Conservation (phyloP, 768 basidiomycete genomes). For the Serendipita sp. region DNA sequence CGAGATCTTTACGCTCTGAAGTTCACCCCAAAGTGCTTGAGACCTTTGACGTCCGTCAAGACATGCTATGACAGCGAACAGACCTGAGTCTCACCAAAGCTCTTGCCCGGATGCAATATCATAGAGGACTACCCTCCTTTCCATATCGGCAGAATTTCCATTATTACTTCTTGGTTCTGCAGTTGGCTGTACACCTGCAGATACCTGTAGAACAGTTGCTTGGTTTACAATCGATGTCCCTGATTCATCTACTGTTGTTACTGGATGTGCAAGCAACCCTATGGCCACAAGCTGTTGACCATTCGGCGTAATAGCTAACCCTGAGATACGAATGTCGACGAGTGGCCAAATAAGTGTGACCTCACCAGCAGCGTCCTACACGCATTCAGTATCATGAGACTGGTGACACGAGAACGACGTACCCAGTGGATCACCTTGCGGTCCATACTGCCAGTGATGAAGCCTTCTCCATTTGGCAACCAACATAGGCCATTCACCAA, state of each 20-base stretch:
- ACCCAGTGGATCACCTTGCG: conserved; percentile 76
- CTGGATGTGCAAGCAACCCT: conserved; percentile 23
- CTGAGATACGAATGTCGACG: conserved; percentile 62
- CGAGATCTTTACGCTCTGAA: conserved; percentile 79
- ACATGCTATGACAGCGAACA: no score
- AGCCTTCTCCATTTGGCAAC: conserved; percentile 78
- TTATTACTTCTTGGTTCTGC: not conserved
- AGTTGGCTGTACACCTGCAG: not conserved
- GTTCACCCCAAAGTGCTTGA: conserved; percentile 34
- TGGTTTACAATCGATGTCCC: not conserved
- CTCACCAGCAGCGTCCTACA: conserved; percentile 61
- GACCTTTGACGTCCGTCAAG: conserved; percentile 1
- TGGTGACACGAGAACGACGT: conserved; percentile 14
- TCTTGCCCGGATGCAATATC: conserved; percentile 52
- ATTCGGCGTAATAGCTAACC: conserved; percentile 78
- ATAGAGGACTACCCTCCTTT: conserved; percentile 54
- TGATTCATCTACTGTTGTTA: not conserved
- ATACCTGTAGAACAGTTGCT: not conserved
- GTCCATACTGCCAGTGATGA: conserved; percentile 80
- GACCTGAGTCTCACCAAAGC: conserved; percentile 37
- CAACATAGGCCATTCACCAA: conserved; percentile 76
- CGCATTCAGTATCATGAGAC: not conserved
- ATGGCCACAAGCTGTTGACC: conserved; percentile 70
- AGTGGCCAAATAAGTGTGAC: conserved; percentile 51
- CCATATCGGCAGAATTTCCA: conserved; percentile 14